Conservation (phyloP, 2,329 filamentous ascomycete genomes). For the Phialemoniopsis sp. region DNA sequence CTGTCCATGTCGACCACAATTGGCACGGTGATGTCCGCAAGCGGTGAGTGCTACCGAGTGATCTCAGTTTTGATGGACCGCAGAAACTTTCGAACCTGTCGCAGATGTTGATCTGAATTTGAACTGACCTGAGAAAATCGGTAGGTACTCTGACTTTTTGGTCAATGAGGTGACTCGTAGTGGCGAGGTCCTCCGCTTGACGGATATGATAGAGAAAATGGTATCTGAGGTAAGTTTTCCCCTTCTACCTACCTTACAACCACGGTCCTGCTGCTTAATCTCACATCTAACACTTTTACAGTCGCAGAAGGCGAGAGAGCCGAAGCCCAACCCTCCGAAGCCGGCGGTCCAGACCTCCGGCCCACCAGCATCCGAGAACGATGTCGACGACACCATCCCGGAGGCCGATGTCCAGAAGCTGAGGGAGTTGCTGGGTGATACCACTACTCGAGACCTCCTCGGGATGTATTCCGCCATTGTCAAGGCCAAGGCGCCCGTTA, state of each 20-base stretch:
- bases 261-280: too few species aligned
- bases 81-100: too few species aligned
- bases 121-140: conserved; percentile 4
- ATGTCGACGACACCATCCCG: conserved; percentile 15
- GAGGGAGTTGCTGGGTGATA: conserved; percentile 29
- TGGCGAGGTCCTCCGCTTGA: conserved; percentile 72
- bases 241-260: too few species aligned
- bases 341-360: too few species aligned
- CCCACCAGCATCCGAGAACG: too few species aligned
- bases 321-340: background rate
- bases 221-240: conserved; percentile 5
- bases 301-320: background rate
- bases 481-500: conserved; percentile 19
- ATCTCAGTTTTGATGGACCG: too few species aligned
- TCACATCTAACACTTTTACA: too few species aligned
- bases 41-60: conserved; percentile 23
- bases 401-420: conserved; percentile 29
- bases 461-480: conserved; percentile 32
- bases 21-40: conserved; percentile 40
- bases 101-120: background rate
- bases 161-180: conserved; percentile 83
- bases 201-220: conserved; percentile 14
- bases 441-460: conserved; percentile 34
- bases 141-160: conserved; percentile 82
- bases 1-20: conserved; percentile 29